These are phyloP conservation scores for Cercophora newfieldiana DNA, from an alignment of 495 filamentous ascomycete species.

Conservation along the genomic window DNA sequence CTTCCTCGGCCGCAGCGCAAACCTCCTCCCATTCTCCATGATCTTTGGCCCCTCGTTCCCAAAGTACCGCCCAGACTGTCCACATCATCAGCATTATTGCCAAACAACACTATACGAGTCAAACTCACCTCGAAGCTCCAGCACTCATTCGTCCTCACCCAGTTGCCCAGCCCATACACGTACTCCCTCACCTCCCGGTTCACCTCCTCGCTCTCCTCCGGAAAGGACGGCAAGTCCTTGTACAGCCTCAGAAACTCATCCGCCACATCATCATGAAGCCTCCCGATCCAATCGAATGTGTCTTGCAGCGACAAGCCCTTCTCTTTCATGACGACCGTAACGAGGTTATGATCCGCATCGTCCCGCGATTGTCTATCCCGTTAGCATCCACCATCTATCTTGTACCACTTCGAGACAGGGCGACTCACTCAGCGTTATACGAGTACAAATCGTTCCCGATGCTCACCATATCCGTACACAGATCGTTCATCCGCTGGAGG, in stretches of 20 bases:
- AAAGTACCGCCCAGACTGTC: slow-evolving; percentile 16
- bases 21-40: not conserved
- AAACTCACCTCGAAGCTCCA: slow-evolving; percentile 13
- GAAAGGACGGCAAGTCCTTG: slow-evolving; percentile 7
- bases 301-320: slow-evolving; percentile 7
- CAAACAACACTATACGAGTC: too few species aligned
- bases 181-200: slow-evolving; percentile 9
- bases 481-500: slow-evolving; percentile 6
- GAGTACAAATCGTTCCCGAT: slow-evolving; percentile 22
- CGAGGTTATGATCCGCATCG: slow-evolving; percentile 21
- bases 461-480: slow-evolving; percentile 15
- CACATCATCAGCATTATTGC: not conserved
- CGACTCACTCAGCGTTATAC: slow-evolving; percentile 12
- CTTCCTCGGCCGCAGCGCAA: not conserved
- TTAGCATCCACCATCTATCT: not conserved
- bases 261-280: not conserved
- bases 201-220: not conserved
- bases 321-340: slow-evolving; percentile 21
- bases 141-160: slow-evolving; percentile 12
- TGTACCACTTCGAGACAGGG: not conserved
- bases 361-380: slow-evolving; percentile 1
- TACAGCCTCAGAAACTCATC: not conserved
- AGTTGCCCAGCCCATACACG: slow-evolving; percentile 8
- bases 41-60: slow-evolving; percentile 1
- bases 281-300: slow-evolving; percentile 16